A percentile compares a stretch with the other conserved stretches of the same genome.
phyloP scores from a whole-genome alignment of 306 rosid genomes.

The Purshia tridentata region DNA sequence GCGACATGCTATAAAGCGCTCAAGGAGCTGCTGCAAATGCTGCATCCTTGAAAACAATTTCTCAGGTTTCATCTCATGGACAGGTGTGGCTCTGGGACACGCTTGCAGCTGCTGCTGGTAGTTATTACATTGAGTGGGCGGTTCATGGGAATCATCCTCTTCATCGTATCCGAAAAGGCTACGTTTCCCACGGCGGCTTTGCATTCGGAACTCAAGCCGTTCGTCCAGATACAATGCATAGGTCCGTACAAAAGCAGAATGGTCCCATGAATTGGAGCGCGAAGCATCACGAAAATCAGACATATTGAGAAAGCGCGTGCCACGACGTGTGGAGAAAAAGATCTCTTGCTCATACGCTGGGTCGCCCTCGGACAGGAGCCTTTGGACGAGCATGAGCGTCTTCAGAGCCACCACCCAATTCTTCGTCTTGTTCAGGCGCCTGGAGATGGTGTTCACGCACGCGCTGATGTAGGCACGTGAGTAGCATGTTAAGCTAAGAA shows the following conservation, averaged over 20 bases:
- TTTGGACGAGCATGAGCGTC: conserved; percentile 63
- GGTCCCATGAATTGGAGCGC: conserved; percentile 62
- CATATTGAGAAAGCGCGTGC: conserved; percentile 86
- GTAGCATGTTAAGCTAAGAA: conserved; percentile 84
- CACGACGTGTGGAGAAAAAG: conserved; percentile 83
- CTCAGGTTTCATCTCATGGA: conserved; percentile 59
- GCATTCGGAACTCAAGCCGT: conserved; percentile 87
- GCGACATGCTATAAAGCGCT: conserved; percentile 83
- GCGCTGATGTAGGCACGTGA: conserved; percentile 69
- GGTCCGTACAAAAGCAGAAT: conserved; percentile 75
- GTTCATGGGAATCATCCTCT: conserved; percentile 36
- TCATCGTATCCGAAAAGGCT: conserved; percentile 55
- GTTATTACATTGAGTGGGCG: background rate
- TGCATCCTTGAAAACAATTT: conserved; percentile 65
- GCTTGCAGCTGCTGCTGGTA: conserved; percentile 5
- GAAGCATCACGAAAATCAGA: conserved; percentile 72
- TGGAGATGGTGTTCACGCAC: conserved; percentile 62
- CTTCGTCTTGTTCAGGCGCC: conserved; percentile 76
- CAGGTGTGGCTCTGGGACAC: conserved; percentile 51
- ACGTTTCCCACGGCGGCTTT: conserved; percentile 64
- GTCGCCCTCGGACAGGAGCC: conserved; percentile 76
- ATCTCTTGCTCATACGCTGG: conserved; percentile 96
- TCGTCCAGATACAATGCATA: conserved; percentile 79
- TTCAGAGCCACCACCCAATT: conserved; percentile 85
- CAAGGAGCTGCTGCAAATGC: conserved; percentile 81